phyloP scores from a whole-genome alignment of 306 rosid genomes.

The Hippophae gyantsensis region DNA sequence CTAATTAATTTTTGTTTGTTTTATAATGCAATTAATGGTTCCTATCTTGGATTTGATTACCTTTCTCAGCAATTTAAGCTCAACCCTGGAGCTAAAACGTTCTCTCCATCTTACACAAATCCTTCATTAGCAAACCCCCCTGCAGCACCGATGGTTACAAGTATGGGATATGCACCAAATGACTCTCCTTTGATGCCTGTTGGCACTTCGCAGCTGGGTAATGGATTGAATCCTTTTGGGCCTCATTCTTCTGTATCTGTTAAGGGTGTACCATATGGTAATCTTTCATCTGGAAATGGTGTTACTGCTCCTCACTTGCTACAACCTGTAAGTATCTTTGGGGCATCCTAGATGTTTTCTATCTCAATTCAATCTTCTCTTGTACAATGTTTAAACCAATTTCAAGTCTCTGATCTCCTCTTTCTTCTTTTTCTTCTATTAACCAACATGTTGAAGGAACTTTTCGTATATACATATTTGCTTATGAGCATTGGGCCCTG shows the following conservation, averaged over 20 bases:
- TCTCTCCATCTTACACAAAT: slow-evolving; percentile 58
- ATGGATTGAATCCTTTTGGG: slow-evolving; percentile 34
- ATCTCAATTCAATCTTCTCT: neutral
- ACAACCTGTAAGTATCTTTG: slow-evolving; percentile 61
- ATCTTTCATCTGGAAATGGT: slow-evolving; percentile 48
- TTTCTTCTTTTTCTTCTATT: neutral
- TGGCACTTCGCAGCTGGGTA: slow-evolving; percentile 50
- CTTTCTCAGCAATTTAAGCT: slow-evolving; percentile 69
- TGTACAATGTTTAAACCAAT: neutral
- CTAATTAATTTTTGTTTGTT: neutral
- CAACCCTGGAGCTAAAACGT: slow-evolving; percentile 78
- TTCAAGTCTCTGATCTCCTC: neutral
- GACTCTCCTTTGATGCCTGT: slow-evolving; percentile 36
- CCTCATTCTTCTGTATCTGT: slow-evolving; percentile 52
- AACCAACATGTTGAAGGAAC: neutral
- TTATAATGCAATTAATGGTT: slow-evolving; percentile 8
- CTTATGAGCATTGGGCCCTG: neutral
- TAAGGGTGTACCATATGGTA: slow-evolving; percentile 55
- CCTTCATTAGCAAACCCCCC: slow-evolving; percentile 25
- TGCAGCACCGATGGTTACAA: slow-evolving; percentile 41
- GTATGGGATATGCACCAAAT: slow-evolving; percentile 53
- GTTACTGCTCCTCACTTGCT: slow-evolving; percentile 59
- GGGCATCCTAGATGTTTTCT: slow-evolving; percentile 2
- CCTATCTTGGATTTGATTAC: slow-evolving; percentile 9
- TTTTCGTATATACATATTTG: neutral